Evolutionary conservation across 2,329 filamentous ascomycete species (phyloP), one percentile per base, ranked within the genome.

Genomic region (Xylaria sp.): DNA sequence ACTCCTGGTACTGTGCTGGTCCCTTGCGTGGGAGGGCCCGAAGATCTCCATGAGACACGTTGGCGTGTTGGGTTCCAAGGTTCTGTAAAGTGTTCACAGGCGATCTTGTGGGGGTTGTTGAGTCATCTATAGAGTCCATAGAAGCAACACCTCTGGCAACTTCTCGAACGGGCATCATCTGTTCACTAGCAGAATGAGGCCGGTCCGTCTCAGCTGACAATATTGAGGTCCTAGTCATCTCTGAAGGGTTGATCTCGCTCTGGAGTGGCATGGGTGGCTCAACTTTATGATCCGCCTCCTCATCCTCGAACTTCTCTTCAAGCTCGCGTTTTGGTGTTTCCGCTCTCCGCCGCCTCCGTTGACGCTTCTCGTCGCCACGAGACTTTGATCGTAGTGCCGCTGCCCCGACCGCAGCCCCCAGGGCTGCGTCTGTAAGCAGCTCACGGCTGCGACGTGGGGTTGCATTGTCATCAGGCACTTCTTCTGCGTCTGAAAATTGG

Each of bases 211-310:
- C 90, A 36, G 93, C 92, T 5, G 94, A 96, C 20, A 96, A 82
- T 63, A 98, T 93, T 0, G 95, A 98, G 18, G 92, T 92, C 74
- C 95, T 88, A 0, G 95, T 98, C 64, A 98, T 81, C 61, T 98
- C 94, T 0, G 95, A 97, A 51, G 92, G 89, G 72, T 93, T 92
- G 66, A 97, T 88, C 65, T 94, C 93, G 80, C 94, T 97, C 80
- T 92, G 91, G 71, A 97, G 86, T 2, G 95, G 95, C 91, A 98
- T 94, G 6, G 93, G 93, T 7, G 94, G 91, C 5, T 82, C 80
- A 10, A 92, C 88, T 58, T 89, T 84, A 61, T 89, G 86, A 68
- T 87, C 83, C 1, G 73, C 76, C 33, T 87, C 83, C 6, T 87
- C 86, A 48, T 85, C 84, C 12, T 86, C 85, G 13, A 83, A 83